These are phyloP conservation scores for Cladosporium sp. DNA, from an alignment of 2,329 filamentous ascomycete genomes.

Conservation along the genomic window DNA sequence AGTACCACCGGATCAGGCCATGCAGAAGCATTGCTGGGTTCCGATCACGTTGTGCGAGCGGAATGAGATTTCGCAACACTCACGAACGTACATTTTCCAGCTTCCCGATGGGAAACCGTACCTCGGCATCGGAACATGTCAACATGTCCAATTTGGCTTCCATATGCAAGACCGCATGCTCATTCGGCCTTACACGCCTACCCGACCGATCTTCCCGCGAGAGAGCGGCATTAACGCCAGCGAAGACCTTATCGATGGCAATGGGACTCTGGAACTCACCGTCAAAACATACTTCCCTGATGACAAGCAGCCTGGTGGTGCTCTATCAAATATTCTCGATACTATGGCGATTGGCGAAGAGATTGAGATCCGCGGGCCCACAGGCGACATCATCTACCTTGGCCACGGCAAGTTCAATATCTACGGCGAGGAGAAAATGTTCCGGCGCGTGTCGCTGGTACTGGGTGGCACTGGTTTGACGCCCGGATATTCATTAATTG, in stretches of 20 bases:
- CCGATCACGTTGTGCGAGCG: constrained; percentile 40
- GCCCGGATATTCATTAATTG: too few species aligned
- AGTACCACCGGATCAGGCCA: constrained; percentile 31
- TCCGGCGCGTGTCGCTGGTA: constrained; percentile 36
- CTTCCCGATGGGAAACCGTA: constrained; percentile 38
- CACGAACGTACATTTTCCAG: constrained; percentile 44
- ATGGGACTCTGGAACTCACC: constrained; percentile 47
- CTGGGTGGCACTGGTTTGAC: too few species aligned
- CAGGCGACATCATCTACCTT: constrained; percentile 48
- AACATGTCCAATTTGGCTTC: constrained; percentile 52
- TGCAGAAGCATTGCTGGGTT: constrained; percentile 46
- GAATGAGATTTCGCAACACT: constrained; percentile 41
- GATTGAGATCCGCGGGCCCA: constrained; percentile 50
- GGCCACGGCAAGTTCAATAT: constrained; percentile 46
- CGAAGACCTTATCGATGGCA: constrained; percentile 20
- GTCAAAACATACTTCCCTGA: constrained; percentile 52
- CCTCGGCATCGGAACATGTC: constrained; percentile 48
- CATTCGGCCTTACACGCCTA: constrained; percentile 50
- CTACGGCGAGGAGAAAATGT: constrained; percentile 33
- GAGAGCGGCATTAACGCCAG: constrained; percentile 7
- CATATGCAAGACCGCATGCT: constrained; percentile 50
- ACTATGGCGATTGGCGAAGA: constrained; percentile 46
- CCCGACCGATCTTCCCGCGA: constrained; percentile 39
- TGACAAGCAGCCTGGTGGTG: constrained; percentile 47
- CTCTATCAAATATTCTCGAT: constrained; percentile 51